Base-by-base conservation (phyloP, 225 moss, liverwort and hornwort species). In the Ulota crispa region DNA sequence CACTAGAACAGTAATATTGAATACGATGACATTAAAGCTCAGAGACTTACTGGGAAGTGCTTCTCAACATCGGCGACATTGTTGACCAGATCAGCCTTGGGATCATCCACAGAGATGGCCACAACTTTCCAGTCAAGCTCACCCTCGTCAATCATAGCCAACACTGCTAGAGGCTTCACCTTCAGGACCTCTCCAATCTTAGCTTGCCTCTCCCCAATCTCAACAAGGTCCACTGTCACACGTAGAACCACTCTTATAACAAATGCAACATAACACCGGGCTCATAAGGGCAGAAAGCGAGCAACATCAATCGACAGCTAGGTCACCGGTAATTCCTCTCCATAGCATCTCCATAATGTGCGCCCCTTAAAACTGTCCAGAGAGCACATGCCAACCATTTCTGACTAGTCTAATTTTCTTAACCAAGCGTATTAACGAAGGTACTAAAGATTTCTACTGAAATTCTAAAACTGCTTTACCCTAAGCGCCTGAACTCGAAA, bases 121-220 rank as follows among this genome's bases (percentile, higher is more conserved):
- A 99, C 96, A 41, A 99, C 93, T 83, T 99, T 99, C 98, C 98
- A 99, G 86, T 99, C 98, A 15, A 99, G 93, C 85, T 99, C 98
- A 76, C 98, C 98, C 83, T 99, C 95, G 52, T 99, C 98, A 75
- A 99, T 92, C 98, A 99, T 99, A 67, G 98, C 98, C 80, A 99
- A 86, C 26, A 96, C 91, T 69, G 91, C 98, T 73, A 99, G 30
- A 1, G 96, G 94, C 84, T 99, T 99, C 83, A 99, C 94, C 87
- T 94, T 94, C 54, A 94, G 60, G 31, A 99, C 98, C 83, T 99
- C 98, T 52, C 98, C 98, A 47, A 91, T 81, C 78, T 92, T 88
- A 8, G 85, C 93, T 88, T 91, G 87, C 81, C 84, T 94, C 72
- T 95, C 96, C 66, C 98, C 98, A 82, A 99, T 99, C 88, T 99